phyloP scores from a whole-genome alignment of 805 yeast genomes.

The Kuraishia floccosa region DNA sequence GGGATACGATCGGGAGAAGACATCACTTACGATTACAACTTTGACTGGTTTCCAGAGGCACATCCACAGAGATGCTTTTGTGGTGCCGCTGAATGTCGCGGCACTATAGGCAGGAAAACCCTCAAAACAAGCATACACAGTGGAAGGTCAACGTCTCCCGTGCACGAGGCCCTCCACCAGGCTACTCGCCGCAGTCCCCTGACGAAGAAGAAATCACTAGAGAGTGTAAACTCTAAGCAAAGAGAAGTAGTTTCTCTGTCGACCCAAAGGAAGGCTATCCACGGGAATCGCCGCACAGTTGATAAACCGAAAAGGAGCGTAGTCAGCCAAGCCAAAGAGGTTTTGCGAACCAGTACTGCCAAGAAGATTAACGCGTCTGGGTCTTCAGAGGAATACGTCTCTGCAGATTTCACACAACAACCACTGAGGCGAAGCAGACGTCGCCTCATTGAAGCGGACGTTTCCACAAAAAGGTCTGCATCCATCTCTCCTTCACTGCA shows the following conservation, averaged over 20 bases:
- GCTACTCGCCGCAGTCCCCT: not conserved
- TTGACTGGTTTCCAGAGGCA: slow-evolving; percentile 30
- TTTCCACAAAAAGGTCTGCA: not conserved
- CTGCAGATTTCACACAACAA: too few species aligned
- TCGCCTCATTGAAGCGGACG: too few species aligned
- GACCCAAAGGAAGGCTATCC: not conserved
- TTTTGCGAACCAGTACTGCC: too few species aligned
- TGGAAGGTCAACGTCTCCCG: too few species aligned
- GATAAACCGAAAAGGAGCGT: too few species aligned
- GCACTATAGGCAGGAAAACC: slow-evolving; percentile 22
- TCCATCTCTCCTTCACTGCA: slow-evolving; percentile 4
- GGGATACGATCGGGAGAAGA: slow-evolving; percentile 28
- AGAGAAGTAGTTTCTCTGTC: not conserved
- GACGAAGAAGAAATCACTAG: not conserved
- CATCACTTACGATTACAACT: slow-evolving; percentile 36
- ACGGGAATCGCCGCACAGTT: too few species aligned
- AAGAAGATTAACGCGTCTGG: too few species aligned
- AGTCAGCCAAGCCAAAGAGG: too few species aligned
- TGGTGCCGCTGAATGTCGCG: slow-evolving; percentile 27
- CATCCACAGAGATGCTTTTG: slow-evolving; percentile 32
- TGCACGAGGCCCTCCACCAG: too few species aligned
- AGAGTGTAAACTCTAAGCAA: not conserved
- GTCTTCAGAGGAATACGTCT: too few species aligned
- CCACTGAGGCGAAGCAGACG: too few species aligned
- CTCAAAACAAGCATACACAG: too few species aligned